Percentiles rank a stretch among this genome's conserved stretches.
Evolutionary conservation across 805 yeast species (phyloP).

Genomic region (Metschnikowia chrysomelidarum): DNA sequence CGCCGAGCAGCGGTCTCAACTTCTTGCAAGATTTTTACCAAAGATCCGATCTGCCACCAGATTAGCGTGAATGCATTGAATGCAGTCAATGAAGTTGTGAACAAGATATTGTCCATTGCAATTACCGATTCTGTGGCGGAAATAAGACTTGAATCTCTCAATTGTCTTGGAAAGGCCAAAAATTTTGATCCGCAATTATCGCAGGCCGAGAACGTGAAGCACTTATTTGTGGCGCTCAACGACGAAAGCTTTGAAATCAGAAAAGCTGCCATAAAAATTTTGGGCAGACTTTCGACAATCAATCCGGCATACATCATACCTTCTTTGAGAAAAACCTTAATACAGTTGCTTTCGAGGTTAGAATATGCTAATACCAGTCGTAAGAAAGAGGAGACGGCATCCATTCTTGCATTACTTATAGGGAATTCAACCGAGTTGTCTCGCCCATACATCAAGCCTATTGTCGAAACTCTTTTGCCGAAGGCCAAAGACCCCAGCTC

Average conservation of each 20-base stretch:
- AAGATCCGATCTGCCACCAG: conserved; percentile 82
- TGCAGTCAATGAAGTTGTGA: conserved; percentile 83
- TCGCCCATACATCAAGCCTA: conserved; percentile 86
- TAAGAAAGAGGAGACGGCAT: conserved; percentile 84
- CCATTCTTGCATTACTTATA: conserved; percentile 68
- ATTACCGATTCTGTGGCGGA: conserved; percentile 88
- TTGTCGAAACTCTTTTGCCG: conserved; percentile 80
- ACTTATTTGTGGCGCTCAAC: conserved; percentile 83
- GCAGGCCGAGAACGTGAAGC: conserved; percentile 85
- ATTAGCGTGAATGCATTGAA: conserved; percentile 75
- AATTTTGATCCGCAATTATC: conserved; percentile 89
- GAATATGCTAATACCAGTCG: conserved; percentile 75
- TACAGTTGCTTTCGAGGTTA: conserved; percentile 80
- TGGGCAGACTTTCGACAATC: conserved; percentile 80
- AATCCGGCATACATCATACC: conserved; percentile 98
- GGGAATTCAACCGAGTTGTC: conserved; percentile 79
- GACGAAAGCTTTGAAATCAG: conserved; percentile 88
- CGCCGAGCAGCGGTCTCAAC: conserved; percentile 84
- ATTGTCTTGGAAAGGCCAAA: conserved; percentile 57
- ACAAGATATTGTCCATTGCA: conserved; percentile 74
- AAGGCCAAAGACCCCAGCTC: conserved; percentile 70
- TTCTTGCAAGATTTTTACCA: conserved; percentile 69
- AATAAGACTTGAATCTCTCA: conserved; percentile 75
- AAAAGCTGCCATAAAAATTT: conserved; percentile 68
- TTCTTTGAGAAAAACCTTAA: conserved; percentile 77